Base-by-base conservation (phyloP, 306 rosid species). In the Trifolium dubium region DNA sequence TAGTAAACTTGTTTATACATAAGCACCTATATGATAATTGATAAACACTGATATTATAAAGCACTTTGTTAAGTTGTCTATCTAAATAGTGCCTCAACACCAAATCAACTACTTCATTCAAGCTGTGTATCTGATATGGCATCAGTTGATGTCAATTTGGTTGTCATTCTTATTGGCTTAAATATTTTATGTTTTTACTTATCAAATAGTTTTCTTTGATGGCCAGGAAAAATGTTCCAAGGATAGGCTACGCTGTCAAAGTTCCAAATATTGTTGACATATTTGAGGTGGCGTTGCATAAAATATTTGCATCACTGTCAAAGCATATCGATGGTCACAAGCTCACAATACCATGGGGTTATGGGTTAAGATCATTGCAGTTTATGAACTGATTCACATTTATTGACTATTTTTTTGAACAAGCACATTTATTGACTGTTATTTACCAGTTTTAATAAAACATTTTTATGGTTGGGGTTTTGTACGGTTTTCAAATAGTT, bases 211-310 rank as follows among this genome's bases (percentile, higher is more conserved):
- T 62, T 64, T 74, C 76, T 63, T 80, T 13, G 53, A 77, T 83
- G 49, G 73, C 34, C 91, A 94, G 98, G 95, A 81, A 77, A 86
- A 89, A 83, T 84, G 89, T 67, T 72, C 85, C 30, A 84, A 83
- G 81, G 88, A 89, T 74, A 77, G 64, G 77, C 83, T 83, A 35
- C 68, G 39, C 51, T 31, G 83, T 76, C 77, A 46, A 64, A 73
- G 67, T 81, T 82, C 76, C 49, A 13, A 49, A 15, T 84, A 35
- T 7, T 35, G 39, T 8, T 74, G 65, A 23, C 58, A 19, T 58
- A 8, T 15, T n/a, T 19, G 53, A 70, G 72, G 43, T 75, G 28
- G 76, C 67, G 79, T 13, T 31, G 76, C 77, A 39, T 47, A 47
- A 63, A 43, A 8, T 67, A 58, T 37, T 31, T 61, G 41, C 69